Conservation (phyloP, 768 basidiomycete species). For the Suillus alpinus region DNA sequence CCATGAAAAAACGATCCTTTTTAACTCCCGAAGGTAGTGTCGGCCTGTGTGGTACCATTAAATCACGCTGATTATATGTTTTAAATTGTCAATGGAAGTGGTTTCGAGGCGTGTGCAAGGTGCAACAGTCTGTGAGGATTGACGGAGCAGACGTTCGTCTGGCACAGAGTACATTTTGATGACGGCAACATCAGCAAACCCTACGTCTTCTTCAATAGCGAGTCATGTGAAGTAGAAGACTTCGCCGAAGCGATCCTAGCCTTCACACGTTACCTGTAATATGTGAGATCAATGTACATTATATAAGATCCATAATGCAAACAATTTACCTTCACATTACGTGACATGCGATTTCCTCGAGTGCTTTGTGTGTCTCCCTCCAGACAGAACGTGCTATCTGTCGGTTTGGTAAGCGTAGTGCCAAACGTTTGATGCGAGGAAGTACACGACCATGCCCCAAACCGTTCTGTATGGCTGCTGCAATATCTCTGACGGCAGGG, state of each 20-base stretch:
- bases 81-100: constrained; percentile 11
- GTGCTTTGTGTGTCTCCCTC: not conserved
- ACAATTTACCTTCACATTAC: constrained; percentile 1
- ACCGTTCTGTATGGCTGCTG: not conserved
- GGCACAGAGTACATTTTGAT: constrained; percentile 19
- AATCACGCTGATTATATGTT: constrained; percentile 16
- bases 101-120: constrained; percentile 16
- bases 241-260: not conserved
- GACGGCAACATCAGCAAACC: constrained; percentile 12
- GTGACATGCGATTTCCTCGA: not conserved
- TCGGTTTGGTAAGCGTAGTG: constrained; percentile 20
- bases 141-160: constrained; percentile 11
- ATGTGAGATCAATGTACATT: too few relatives aligned
- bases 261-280: too few relatives aligned
- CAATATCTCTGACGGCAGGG: not conserved
- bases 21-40: not conserved
- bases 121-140: constrained; percentile 17
- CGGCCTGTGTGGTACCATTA: constrained; percentile 20
- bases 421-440: constrained; percentile 10
- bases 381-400: constrained; percentile 15
- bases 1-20: constrained; percentile 17
- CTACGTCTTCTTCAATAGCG: constrained; percentile 16
- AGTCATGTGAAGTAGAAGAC: not conserved
- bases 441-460: not conserved
- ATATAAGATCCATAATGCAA: too few relatives aligned